A percentile compares a stretch with the other conserved stretches of the same genome.
Conservation (phyloP, 2,329 filamentous ascomycete genomes). For the Ambrosiella cleistominuta region DNA sequence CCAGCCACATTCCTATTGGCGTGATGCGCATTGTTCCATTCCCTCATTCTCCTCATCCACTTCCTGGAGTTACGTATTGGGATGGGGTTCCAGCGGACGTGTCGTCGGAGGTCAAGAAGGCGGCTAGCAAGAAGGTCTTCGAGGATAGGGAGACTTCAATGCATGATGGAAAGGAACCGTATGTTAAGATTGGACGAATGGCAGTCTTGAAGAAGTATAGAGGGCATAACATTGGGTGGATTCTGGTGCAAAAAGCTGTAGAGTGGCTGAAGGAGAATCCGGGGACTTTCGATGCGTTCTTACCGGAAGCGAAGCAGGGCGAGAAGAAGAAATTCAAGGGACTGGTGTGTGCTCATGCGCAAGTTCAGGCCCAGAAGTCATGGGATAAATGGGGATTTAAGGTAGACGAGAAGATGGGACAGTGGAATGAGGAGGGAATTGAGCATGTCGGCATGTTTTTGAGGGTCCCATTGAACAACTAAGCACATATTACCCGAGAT, state of each 20-base stretch:
- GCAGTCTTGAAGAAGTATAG: slow-evolving; percentile 52
- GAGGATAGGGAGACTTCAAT: slow-evolving; percentile 30
- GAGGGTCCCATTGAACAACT: slow-evolving; percentile 23
- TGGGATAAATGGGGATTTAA: slow-evolving; percentile 61
- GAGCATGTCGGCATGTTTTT: slow-evolving; percentile 69
- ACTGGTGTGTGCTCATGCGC: slow-evolving; percentile 63
- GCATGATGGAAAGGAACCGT: slow-evolving; percentile 50
- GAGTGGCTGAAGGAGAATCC: slow-evolving; percentile 49
- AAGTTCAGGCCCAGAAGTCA: slow-evolving; percentile 42
- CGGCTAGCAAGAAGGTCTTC: slow-evolving; percentile 13
- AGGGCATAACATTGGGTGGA: slow-evolving; percentile 42
- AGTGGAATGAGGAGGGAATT: slow-evolving; percentile 73
- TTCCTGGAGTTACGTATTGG: slow-evolving; percentile 30
- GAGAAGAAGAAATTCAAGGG: slow-evolving; percentile 38
- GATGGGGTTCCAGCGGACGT: slow-evolving; percentile 24
- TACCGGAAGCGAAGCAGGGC: slow-evolving; percentile 26
- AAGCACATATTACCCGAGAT: background rate
- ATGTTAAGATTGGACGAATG: slow-evolving; percentile 66
- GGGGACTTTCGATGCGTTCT: slow-evolving; percentile 24
- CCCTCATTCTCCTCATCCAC: slow-evolving; percentile 50
- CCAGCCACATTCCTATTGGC: slow-evolving; percentile 39
- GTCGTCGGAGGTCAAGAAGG: slow-evolving; percentile 7
- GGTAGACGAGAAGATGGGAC: slow-evolving; percentile 54
- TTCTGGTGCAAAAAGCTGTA: slow-evolving; percentile 50
- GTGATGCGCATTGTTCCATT: slow-evolving; percentile 70